Conservation (phyloP, 768 basidiomycete species). For the Leccinum arenicola region DNA sequence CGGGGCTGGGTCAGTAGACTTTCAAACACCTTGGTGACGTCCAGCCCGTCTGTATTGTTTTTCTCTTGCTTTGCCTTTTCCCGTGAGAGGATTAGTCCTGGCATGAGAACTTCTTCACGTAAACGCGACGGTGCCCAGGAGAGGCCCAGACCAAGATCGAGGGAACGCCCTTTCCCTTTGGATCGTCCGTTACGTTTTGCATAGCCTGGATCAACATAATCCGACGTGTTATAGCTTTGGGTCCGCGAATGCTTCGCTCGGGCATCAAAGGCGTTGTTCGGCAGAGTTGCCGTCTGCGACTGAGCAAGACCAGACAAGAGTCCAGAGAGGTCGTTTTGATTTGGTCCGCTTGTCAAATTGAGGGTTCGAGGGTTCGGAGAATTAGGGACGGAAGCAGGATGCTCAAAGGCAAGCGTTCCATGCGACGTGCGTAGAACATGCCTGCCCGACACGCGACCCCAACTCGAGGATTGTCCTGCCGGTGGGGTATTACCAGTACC, state of each 20-base stretch:
- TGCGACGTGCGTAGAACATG: slow-evolving; percentile 43
- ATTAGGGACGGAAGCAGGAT: slow-evolving; percentile 53
- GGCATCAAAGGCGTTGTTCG: slow-evolving; percentile 32
- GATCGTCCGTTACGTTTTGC: slow-evolving; percentile 17
- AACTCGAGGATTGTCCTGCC: slow-evolving; percentile 49
- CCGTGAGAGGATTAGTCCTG: slow-evolving; percentile 32
- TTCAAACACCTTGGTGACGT: slow-evolving; percentile 39
- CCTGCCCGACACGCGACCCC: slow-evolving; percentile 53
- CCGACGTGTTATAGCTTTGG: slow-evolving; percentile 25
- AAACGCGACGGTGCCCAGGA: slow-evolving; percentile 71
- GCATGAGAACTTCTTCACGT: slow-evolving; percentile 63
- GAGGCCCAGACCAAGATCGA: slow-evolving; percentile 68
- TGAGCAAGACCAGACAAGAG: slow-evolving; percentile 7
- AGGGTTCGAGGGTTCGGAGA: slow-evolving; percentile 25
- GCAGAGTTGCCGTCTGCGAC: slow-evolving; percentile 15
- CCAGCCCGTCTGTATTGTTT: slow-evolving; percentile 19
- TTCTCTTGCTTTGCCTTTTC: slow-evolving; percentile 26
- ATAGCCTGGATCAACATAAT: slow-evolving; percentile 18
- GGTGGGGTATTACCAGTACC: slow-evolving; percentile 20
- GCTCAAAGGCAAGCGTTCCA: slow-evolving; percentile 66
- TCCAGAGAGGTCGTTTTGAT: slow-evolving; percentile 6
- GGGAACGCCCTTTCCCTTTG: slow-evolving; percentile 60
- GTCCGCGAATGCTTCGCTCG: slow-evolving; percentile 27
- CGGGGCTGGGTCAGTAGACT: slow-evolving; percentile 34
- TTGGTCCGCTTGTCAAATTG: slow-evolving; percentile 16